A percentile compares a stretch with the other conserved stretches of the same genome.
Conservation (phyloP, 73 alveolate genomes). For the Symbiodinium pilosum region DNA sequence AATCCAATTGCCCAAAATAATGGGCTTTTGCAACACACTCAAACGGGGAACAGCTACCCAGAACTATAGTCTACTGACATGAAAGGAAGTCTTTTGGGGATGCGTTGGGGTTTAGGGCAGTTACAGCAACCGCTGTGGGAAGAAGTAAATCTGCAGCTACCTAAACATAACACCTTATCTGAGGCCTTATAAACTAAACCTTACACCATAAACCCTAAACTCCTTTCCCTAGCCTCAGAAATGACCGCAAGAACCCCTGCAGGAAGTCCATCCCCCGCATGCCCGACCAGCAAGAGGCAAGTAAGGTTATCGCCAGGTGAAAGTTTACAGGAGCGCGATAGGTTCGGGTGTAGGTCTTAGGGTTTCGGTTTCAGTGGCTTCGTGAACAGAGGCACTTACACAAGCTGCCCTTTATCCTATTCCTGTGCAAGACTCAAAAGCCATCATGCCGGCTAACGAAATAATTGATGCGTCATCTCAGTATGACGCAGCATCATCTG, state of each 20-base stretch:
- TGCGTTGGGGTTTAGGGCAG: neutral
- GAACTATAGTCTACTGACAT: no score
- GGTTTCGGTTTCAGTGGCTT: neutral
- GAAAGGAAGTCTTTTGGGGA: no score
- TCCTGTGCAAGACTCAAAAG: neutral
- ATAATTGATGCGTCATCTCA: no score
- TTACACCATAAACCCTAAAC: neutral
- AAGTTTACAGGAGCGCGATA: neutral
- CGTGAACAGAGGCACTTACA: neutral
- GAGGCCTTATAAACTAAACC: neutral
- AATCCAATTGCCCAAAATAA: neutral
- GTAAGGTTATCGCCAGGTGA: neutral
- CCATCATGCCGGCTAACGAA: no score
- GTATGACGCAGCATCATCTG: neutral
- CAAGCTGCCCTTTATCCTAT: neutral
- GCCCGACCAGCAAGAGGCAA: neutral
- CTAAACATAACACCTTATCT: neutral
- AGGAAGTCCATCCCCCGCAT: neutral
- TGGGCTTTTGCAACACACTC: neutral
- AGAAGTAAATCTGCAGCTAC: neutral
- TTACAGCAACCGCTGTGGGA: neutral
- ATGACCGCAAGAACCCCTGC: neutral
- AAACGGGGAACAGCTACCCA: no score
- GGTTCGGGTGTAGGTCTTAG: neutral
- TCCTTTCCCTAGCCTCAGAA: neutral